A percentile compares a stretch with the other conserved stretches of the same genome.
These are phyloP conservation scores for Rhodofomes roseus DNA, from an alignment of 1,284 basidiomycete species.

Conservation along the genomic window DNA sequence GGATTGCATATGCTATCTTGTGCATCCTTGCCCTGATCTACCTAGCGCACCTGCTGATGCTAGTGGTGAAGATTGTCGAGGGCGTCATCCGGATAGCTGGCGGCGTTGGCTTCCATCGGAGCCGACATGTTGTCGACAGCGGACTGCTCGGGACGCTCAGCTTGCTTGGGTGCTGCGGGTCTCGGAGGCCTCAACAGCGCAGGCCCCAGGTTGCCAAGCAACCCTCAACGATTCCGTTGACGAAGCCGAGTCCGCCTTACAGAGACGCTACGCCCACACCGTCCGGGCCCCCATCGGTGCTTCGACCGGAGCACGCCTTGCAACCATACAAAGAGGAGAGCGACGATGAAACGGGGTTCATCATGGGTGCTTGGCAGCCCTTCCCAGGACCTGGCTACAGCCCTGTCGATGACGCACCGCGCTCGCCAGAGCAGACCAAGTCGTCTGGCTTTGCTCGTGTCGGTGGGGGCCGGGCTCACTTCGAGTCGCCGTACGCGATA, in stretches of 20 bases:
- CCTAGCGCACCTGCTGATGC: conserved; percentile 75
- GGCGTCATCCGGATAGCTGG: conserved; percentile 78
- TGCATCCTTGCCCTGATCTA: conserved; percentile 86
- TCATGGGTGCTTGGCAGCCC: conserved; percentile 83
- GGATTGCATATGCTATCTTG: conserved; percentile 92
- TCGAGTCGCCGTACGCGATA: conserved; percentile 76
- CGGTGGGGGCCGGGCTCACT: conserved; percentile 75
- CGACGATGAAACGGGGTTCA: conserved; percentile 74
- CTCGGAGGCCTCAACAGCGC: conserved; percentile 40
- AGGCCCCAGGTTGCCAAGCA: conserved; percentile 20
- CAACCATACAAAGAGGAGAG: conserved; percentile 75
- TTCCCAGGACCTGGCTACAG: conserved; percentile 55
- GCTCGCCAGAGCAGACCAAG: conserved; percentile 33
- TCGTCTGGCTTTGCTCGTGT: conserved; percentile 71
- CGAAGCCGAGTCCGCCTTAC: conserved; percentile 24
- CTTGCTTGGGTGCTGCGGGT: conserved; percentile 70
- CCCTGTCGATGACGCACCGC: conserved; percentile 35
- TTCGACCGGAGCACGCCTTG: conserved; percentile 73
- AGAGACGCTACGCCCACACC: conserved; percentile 34
- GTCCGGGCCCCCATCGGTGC: conserved; percentile 66
- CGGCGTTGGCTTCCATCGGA: conserved; percentile 82
- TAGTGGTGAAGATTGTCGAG: conserved; percentile 83
- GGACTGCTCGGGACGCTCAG: conserved; percentile 84
- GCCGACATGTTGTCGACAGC: conserved; percentile 74
- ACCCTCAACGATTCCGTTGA: conserved; percentile 27